Base-by-base conservation (phyloP, 148 eudicot species). In the Rhododendron griersonianum region DNA sequence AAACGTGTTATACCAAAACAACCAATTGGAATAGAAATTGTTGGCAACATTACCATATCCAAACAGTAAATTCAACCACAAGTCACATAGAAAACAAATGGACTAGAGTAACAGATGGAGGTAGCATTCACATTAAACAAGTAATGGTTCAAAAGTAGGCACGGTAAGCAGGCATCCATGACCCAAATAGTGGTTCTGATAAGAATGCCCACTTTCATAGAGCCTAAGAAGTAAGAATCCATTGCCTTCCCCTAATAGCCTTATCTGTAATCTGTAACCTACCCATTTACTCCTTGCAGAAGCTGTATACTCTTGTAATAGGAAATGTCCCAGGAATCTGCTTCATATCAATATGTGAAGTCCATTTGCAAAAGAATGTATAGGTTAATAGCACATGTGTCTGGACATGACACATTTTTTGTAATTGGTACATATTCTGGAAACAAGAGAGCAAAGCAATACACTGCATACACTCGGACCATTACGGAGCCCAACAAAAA, bases 161-260 rank as follows among this genome's bases (percentile, higher is more conserved):
- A 84, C 41, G n/a, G 19, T 35, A 76, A 76, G 51, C n/a, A 76
- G 15, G 47, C 81, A 84, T 75, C 51, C 73, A 76, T 23, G 50
- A 84, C 71, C 86, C n/a, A 25, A 21, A 28, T 30, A 73, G 15
- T 23, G 33, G 55, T 21, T 35, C 30, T 11, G 37, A 73, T 51
- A 11, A 41, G 45, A 41, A 41, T 7, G 45, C 45, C 30, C 14
- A 28, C 19, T 65, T 50, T 71, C 15, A 21, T 51, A 73, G 6
- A 73, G 67, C 81, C 51, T 21, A 84, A 35, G 2, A 83, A 67
- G 37, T 21, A 84, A 75, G 9, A 83, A 67, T 6, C 39, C 59
- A 45, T 41, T 4, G 11, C 6, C 39, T 65, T 83, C 5, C 37
- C 41, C 75, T 3, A 82, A 21, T 19, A 37, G 37, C 50, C 21